These are phyloP conservation scores for Tympanopsis confertula DNA, from an alignment of 2,329 filamentous ascomycete genomes.

Conservation along the genomic window DNA sequence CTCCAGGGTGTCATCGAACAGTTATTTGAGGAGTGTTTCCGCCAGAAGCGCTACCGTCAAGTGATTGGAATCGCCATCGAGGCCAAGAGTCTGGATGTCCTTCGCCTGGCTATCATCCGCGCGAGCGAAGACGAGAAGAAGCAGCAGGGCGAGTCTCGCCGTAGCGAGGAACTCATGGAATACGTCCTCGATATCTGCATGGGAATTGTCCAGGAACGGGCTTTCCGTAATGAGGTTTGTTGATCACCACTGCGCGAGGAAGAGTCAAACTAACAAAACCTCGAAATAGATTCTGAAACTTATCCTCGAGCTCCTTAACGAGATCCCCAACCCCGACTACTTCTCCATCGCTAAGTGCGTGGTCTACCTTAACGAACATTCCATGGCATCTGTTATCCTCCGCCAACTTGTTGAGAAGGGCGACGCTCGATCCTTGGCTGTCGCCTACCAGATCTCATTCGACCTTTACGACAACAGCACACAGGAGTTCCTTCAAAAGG, in stretches of 20 bases:
- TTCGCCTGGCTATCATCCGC: constrained; percentile 75
- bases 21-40: constrained; percentile 81
- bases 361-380: constrained; percentile 85
- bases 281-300: constrained; percentile 67
- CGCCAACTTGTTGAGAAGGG: constrained; percentile 69
- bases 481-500: constrained; percentile 87
- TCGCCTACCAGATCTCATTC: constrained; percentile 95
- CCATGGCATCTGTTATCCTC: constrained; percentile 79
- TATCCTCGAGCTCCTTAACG: constrained; percentile 88
- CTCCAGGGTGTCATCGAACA: constrained; percentile 76
- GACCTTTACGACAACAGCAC: constrained; percentile 98
- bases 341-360: constrained; percentile 97
- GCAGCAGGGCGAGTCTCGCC: constrained; percentile 15
- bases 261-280: not conserved
- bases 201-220: constrained; percentile 90
- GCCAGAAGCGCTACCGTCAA: constrained; percentile 79
- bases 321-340: constrained; percentile 86
- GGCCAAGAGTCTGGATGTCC: constrained; percentile 78
- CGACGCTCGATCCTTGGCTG: constrained; percentile 66
- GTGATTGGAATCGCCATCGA: constrained; percentile 95
- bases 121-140: constrained; percentile 54
- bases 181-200: constrained; percentile 94
- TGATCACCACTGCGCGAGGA: not conserved
- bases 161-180: constrained; percentile 88
- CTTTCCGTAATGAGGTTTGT: constrained; percentile 47